phyloP scores from a whole-genome alignment of 2,329 filamentous ascomycete genomes.

The Elsinoe perseae region DNA sequence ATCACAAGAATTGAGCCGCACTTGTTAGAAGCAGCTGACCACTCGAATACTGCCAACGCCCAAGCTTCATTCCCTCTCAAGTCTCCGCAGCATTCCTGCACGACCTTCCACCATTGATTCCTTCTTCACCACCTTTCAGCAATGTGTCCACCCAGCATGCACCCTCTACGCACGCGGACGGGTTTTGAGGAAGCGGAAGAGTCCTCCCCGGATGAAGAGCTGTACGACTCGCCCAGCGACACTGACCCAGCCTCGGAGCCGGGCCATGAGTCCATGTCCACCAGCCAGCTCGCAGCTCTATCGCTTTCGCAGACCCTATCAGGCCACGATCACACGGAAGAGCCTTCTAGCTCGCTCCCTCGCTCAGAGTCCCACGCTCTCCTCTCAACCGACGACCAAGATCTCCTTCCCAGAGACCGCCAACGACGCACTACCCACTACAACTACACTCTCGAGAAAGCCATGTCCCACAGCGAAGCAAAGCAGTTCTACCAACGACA shows the following conservation, averaged over 20 bases:
- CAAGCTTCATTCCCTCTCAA: background rate
- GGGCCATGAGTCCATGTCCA: conserved; percentile 4
- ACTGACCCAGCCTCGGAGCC: background rate
- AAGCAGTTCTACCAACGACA: conserved; percentile 94
- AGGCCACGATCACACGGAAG: background rate
- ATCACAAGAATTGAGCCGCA: background rate
- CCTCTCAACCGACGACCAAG: conserved; percentile 21
- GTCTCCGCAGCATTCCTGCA: background rate
- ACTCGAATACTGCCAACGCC: background rate
- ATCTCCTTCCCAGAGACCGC: conserved; percentile 42
- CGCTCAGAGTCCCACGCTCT: background rate
- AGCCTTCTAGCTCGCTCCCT: background rate
- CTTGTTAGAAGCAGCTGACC: too few relatives aligned
- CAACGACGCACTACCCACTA: conserved; percentile 75
- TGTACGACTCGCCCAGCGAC: conserved; percentile 9
- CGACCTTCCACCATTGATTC: background rate
- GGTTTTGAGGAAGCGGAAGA: conserved; percentile 7
- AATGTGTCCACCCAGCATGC: conserved; percentile 13
- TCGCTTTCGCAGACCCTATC: conserved; percentile 11
- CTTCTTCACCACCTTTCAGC: background rate
- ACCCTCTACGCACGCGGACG: background rate
- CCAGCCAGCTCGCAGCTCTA: conserved; percentile 11
- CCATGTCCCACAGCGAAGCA: conserved; percentile 87
- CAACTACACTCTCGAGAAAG: conserved; percentile 86
- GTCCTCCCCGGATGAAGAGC: conserved; percentile 9